A percentile compares a stretch with the other conserved stretches of the same genome.
Evolutionary conservation across 2,329 filamentous ascomycete genomes (phyloP).

Genomic region (Aspergillus latus): DNA sequence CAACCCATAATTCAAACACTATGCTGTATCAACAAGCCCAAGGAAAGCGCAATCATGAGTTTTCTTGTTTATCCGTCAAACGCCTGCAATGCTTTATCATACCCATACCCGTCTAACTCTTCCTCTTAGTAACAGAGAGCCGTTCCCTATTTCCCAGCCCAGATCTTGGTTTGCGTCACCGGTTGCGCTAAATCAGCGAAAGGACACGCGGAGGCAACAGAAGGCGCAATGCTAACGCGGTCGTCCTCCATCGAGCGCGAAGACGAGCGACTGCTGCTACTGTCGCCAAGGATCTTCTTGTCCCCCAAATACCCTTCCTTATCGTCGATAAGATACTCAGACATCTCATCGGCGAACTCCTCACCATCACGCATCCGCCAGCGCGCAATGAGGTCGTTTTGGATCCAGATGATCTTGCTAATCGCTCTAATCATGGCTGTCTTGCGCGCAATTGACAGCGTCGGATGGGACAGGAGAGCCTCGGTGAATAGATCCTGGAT

Average conservation of each 20-base stretch:
- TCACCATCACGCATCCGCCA: conserved; percentile 73
- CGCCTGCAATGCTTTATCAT: conserved; percentile 14
- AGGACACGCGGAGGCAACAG: conserved; percentile 28
- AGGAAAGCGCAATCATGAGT: neutral
- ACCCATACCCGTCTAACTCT: neutral
- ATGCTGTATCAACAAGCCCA: neutral
- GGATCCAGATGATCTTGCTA: conserved; percentile 82
- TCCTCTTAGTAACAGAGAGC: neutral
- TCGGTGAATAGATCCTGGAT: conserved; percentile 77
- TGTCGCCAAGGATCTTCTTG: conserved; percentile 53
- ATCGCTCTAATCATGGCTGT: conserved; percentile 72
- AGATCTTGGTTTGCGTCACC: conserved; percentile 33
- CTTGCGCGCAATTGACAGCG: conserved; percentile 66
- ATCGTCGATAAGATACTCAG: conserved; percentile 50
- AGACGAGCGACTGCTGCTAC: conserved; percentile 16
- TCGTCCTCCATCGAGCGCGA: conserved; percentile 32
- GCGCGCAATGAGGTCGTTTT: conserved; percentile 82
- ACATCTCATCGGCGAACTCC: conserved; percentile 53
- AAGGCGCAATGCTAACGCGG: conserved; percentile 25
- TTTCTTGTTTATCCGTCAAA: conserved; percentile 8
- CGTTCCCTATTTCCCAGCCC: conserved; percentile 19
- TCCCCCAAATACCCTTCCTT: conserved; percentile 65
- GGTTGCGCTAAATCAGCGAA: conserved; percentile 30
- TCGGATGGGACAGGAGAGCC: conserved; percentile 70
- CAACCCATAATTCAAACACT: conserved; percentile 13